phyloP scores from a whole-genome alignment of 2,329 filamentous ascomycete genomes.

The Achaetomium macrosporum region DNA sequence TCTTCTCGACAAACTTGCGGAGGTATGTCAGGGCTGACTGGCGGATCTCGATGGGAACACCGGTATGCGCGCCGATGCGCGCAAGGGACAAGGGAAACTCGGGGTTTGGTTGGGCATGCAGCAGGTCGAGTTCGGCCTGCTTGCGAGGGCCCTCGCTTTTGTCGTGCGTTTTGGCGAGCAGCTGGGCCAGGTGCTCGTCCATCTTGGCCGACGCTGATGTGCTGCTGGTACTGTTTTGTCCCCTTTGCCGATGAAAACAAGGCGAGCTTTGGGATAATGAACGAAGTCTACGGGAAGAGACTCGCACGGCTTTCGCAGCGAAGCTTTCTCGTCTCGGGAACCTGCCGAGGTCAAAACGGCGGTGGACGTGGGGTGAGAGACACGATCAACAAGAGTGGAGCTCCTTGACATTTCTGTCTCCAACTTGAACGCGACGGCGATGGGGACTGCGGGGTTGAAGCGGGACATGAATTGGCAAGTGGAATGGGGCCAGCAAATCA shows the following conservation, averaged over 20 bases:
- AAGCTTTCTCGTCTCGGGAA: background rate
- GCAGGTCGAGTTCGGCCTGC: conserved; percentile 78
- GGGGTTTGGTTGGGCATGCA: conserved; percentile 60
- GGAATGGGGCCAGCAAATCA: conserved; percentile 9
- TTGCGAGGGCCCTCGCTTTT: conserved; percentile 70
- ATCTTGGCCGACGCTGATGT: conserved; percentile 43
- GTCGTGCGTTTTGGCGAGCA: conserved; percentile 82
- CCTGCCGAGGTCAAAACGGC: background rate
- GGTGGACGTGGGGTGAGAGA: conserved; percentile 3
- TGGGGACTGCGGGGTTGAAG: background rate
- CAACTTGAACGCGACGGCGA: no score
- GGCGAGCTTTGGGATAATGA: background rate
- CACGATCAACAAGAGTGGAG: conserved; percentile 6
- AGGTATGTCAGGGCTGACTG: conserved; percentile 77
- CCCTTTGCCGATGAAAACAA: background rate
- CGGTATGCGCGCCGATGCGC: conserved; percentile 71
- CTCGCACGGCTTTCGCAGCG: no score
- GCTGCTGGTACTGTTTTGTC: background rate
- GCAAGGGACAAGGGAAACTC: conserved; percentile 75
- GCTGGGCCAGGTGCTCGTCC: conserved; percentile 87
- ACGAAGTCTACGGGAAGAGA: background rate
- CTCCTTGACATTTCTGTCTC: no score
- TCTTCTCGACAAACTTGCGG: conserved; percentile 74
- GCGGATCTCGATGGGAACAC: conserved; percentile 67
- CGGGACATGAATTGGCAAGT: no score